A percentile compares a stretch with the other conserved stretches of the same genome.
phyloP scores from a whole-genome alignment of 768 basidiomycete genomes.

The Rhodotorula kratochvilovae region DNA sequence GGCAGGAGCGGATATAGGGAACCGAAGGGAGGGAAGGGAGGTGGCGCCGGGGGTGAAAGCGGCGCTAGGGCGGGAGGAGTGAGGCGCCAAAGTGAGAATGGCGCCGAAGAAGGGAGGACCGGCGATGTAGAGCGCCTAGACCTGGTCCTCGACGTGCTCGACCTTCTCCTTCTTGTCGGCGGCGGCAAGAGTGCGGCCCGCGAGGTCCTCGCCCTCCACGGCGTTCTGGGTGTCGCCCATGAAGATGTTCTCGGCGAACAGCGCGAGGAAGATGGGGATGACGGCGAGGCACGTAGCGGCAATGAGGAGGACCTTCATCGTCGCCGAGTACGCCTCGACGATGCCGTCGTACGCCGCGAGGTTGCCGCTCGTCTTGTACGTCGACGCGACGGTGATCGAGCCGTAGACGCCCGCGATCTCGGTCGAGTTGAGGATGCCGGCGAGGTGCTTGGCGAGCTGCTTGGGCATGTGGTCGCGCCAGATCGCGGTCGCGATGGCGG shows the following conservation, averaged over 20 bases:
- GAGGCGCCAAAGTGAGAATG: too few species aligned
- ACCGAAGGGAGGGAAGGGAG: too few species aligned
- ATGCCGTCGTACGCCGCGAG: constrained; percentile 58
- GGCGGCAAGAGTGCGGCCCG: background rate
- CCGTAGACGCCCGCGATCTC: constrained; percentile 36
- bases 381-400: constrained; percentile 51
- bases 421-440: constrained; percentile 51
- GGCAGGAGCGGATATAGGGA: too few species aligned
- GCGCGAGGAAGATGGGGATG: constrained; percentile 58
- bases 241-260: constrained; percentile 63
- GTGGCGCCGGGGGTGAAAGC: too few species aligned
- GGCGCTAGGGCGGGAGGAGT: too few species aligned
- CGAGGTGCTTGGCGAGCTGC: constrained; percentile 58
- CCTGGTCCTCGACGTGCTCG: too few species aligned
- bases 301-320: constrained; percentile 53
- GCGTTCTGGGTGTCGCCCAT: constrained; percentile 70
- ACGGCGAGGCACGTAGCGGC: constrained; percentile 56
- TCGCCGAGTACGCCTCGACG: constrained; percentile 49
- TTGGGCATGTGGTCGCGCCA: constrained; percentile 55
- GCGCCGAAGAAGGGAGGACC: too few species aligned
- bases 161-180: background rate
- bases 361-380: constrained; percentile 51
- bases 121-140: too few species aligned
- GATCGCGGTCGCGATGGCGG: constrained; percentile 45
- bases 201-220: constrained; percentile 52